phyloP scores from a whole-genome alignment of 2,329 filamentous ascomycete species.

The Podosphaera xanthii region DNA sequence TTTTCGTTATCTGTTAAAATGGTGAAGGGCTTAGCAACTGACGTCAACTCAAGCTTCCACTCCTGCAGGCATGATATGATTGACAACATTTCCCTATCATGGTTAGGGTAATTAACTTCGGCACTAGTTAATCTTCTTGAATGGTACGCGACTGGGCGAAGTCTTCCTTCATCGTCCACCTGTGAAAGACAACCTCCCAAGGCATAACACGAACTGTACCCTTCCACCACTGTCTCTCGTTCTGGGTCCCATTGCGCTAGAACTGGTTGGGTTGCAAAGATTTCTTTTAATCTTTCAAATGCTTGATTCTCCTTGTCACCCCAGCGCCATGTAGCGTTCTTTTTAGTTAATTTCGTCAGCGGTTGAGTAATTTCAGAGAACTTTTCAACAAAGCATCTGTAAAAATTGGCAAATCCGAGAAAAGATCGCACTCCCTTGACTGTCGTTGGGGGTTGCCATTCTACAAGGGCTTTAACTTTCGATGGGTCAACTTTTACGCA shows the following conservation, averaged over 20 bases:
- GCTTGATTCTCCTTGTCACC: no score
- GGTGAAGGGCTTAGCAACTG: no score
- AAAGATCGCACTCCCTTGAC: not conserved
- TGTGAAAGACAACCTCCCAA: no score
- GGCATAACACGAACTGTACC: no score
- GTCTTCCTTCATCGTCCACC: not conserved
- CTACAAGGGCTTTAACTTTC: no score
- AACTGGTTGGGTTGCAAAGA: not conserved
- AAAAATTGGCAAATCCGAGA: not conserved
- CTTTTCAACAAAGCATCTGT: no score
- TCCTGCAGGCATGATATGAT: not conserved
- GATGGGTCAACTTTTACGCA: not conserved
- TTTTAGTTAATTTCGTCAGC: no score
- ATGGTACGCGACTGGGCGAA: not conserved
- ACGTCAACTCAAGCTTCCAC: no score
- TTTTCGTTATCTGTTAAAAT: not conserved
- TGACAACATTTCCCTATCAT: not conserved
- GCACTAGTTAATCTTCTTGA: not conserved
- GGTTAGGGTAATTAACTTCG: not conserved
- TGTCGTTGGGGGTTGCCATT: no score
- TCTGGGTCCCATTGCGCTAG: not conserved
- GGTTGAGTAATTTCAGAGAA: no score
- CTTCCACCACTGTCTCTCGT: not conserved
- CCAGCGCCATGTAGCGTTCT: no score
- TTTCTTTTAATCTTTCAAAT: not conserved